A percentile compares a stretch with the other conserved stretches of the same genome.
Conservation (phyloP, 1,139 yeast genomes). For the Protomyces inundatus region DNA sequence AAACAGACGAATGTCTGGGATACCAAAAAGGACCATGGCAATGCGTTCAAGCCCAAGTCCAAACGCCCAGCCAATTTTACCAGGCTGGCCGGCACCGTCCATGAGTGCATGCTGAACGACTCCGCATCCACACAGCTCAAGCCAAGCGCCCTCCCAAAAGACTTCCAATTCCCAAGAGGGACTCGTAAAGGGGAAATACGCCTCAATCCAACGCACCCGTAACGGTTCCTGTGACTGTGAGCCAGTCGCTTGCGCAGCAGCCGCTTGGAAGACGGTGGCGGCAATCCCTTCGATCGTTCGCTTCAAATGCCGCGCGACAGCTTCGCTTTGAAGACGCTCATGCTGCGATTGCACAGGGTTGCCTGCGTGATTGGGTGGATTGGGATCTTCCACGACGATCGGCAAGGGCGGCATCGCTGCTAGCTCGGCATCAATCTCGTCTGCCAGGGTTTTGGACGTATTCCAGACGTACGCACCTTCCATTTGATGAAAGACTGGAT, state of each 20-base stretch:
- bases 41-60: constrained; percentile 93
- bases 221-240: constrained; percentile 49
- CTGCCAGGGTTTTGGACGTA: constrained; percentile 42
- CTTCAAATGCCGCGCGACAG: constrained; percentile 73
- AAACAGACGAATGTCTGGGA: constrained; percentile 89
- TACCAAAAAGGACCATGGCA: constrained; percentile 90
- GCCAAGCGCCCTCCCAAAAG: constrained; percentile 99
- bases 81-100: constrained; percentile 54
- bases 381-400: constrained; percentile 69
- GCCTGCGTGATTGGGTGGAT: constrained; percentile 49
- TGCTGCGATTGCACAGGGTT: constrained; percentile 81
- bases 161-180: constrained; percentile 99
- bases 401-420: constrained; percentile 43
- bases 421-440: constrained; percentile 39
- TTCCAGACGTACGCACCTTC: constrained; percentile 93
- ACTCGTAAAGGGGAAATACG: constrained; percentile 96
- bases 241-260: constrained; percentile 44
- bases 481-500: constrained; percentile 96
- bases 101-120: constrained; percentile 75
- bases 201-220: constrained; percentile 90
- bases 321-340: constrained; percentile 61
- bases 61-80: constrained; percentile 90
- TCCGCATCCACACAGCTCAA: constrained; percentile 97
- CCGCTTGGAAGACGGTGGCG: constrained; percentile 73
- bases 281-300: constrained; percentile 78